Conservation (phyloP, 345 rosid species). For the Mercurialis annua region DNA sequence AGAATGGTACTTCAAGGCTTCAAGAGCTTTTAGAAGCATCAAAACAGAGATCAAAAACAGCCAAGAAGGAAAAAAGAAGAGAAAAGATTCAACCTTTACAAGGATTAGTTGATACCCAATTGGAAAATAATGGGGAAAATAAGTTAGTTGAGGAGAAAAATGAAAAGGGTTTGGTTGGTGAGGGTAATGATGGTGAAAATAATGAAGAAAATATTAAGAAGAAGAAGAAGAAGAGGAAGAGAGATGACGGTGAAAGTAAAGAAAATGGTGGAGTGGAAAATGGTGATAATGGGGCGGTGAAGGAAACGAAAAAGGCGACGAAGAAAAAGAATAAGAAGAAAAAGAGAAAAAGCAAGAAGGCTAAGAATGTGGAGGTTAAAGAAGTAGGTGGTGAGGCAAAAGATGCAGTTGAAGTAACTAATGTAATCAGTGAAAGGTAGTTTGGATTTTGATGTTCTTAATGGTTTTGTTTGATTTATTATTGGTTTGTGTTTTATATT, state of each 20-base stretch:
- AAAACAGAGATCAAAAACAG: conserved; percentile 54
- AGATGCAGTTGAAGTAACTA: conserved; percentile 8
- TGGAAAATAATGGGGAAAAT: conserved; percentile 6
- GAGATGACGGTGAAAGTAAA: conserved; percentile 22
- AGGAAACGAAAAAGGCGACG: conserved; percentile 14
- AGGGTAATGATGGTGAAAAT: conserved; percentile 24
- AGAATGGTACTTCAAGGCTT: conserved; percentile 32
- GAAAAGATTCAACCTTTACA: conserved; percentile 29
- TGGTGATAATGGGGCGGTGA: background rate
- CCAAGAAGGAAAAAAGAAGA: conserved; percentile 76
- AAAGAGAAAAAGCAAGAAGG: conserved; percentile 21
- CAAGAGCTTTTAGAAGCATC: conserved; percentile 54
- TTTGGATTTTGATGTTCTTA: background rate
- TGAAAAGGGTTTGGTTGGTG: conserved; percentile 22
- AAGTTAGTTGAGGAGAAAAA: background rate
- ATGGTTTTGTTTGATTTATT: background rate
- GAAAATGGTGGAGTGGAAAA: conserved; percentile 8
- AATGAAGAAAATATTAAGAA: conserved; percentile 20
- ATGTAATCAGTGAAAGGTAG: conserved; percentile 15
- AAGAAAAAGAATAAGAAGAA: conserved; percentile 23
- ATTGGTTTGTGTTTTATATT: no score
- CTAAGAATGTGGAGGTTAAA: conserved; percentile 14
- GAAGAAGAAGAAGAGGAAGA: conserved; percentile 19
- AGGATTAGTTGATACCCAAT: conserved; percentile 17
- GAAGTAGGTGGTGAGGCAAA: conserved; percentile 10